phyloP scores from a whole-genome alignment of 495 filamentous ascomycete species.

The Emericellopsis terricola region DNA sequence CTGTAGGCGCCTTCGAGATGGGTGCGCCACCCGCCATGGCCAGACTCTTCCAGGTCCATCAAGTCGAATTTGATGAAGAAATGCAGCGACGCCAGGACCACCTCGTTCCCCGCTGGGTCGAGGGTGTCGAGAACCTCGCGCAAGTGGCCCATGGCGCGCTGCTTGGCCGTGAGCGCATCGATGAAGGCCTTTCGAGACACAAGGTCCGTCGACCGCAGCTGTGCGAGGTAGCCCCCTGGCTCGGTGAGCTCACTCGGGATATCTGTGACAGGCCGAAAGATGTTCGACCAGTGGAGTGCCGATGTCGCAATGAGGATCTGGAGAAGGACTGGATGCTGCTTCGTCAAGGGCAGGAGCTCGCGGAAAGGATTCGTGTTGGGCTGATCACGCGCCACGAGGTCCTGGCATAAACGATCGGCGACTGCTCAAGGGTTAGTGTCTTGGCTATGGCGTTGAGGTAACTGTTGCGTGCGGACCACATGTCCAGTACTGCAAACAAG shows the following conservation, averaged over 20 bases:
- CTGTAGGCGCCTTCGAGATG: conserved; percentile 32
- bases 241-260: conserved; percentile 1
- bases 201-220: conserved; percentile 4
- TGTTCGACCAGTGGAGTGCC: conserved; percentile 33
- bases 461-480: no score
- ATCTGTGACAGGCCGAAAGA: conserved; percentile 7
- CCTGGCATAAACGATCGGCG: conserved; percentile 28
- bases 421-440: conserved; percentile 14
- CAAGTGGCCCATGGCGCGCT: conserved; percentile 26
- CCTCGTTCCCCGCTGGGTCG: conserved; percentile 16
- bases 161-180: conserved; percentile 31
- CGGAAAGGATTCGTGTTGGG: conserved; percentile 30
- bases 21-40: conserved; percentile 27
- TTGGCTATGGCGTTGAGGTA: no score
- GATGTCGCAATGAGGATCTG: conserved; percentile 34
- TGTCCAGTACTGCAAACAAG: no score
- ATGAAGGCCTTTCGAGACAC: conserved; percentile 12
- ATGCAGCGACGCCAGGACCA: conserved; percentile 30
- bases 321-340: conserved; percentile 23
- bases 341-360: conserved; percentile 25
- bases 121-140: conserved; percentile 13
- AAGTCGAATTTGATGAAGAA: conserved; percentile 40
- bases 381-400: conserved; percentile 33
- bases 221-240: conserved; percentile 1
- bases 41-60: conserved; percentile 29